Evolutionary conservation across 257 asterid genomes (phyloP).

Genomic region (Nemophila menziesii): DNA sequence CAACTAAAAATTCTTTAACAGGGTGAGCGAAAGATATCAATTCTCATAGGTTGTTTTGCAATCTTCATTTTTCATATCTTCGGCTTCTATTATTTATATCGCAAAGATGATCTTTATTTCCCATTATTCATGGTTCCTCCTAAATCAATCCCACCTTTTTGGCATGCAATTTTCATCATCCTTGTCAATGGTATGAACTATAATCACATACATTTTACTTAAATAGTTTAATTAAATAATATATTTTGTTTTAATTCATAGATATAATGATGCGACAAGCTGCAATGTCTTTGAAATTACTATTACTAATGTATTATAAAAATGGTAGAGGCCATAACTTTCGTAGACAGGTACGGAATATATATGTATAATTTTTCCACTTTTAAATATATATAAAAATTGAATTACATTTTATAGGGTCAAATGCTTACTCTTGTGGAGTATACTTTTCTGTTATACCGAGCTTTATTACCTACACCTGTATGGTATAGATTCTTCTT

Average conservation of each 20-base stretch:
- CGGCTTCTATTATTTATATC: constrained; percentile 78
- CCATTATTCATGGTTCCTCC: constrained; percentile 86
- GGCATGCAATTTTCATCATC: constrained; percentile 81
- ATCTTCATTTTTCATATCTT: constrained; percentile 47
- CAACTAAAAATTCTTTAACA: too few relatives aligned
- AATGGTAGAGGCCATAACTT: constrained; percentile 64
- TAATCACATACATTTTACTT: too few relatives aligned
- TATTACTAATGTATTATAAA: constrained; percentile 57
- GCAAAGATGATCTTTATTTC: constrained; percentile 51
- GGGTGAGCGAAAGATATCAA: constrained; percentile 59
- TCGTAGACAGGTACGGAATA: constrained; percentile 56
- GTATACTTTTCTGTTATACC: constrained; percentile 65
- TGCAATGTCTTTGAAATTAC: constrained; percentile 62
- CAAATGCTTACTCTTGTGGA: constrained; percentile 76
- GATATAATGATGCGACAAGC: constrained; percentile 80
- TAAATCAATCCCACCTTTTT: constrained; percentile 70
- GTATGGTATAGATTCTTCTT: constrained; percentile 92
- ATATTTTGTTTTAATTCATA: constrained; percentile 8
- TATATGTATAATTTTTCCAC: constrained; percentile 1
- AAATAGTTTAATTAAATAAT: background rate
- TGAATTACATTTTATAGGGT: constrained; percentile 34
- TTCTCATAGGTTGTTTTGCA: constrained; percentile 37
- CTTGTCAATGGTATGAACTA: constrained; percentile 65
- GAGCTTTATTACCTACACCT: constrained; percentile 80
- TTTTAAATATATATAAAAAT: background rate